Conservation (phyloP, 768 basidiomycete genomes). For the Leccinum uliginosum region DNA sequence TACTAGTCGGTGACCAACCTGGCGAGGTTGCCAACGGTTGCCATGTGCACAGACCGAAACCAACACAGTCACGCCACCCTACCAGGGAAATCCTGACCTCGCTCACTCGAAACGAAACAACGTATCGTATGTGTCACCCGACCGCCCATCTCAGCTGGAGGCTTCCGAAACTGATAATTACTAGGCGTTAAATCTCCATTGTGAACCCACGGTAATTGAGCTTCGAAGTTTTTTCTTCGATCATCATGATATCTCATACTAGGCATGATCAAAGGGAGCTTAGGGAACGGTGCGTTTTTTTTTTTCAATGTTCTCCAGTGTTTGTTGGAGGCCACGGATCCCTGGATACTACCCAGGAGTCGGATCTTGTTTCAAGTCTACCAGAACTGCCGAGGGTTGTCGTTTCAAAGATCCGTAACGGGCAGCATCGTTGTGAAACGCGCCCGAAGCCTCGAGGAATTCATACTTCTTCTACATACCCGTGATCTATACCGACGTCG, state of each 20-base stretch:
- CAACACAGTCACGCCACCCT: too few species aligned
- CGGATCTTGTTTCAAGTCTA: too few species aligned
- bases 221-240: background rate
- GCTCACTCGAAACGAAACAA: background rate
- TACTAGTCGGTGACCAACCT: too few species aligned
- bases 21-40: too few species aligned
- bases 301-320: background rate
- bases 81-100: too few species aligned
- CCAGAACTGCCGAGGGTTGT: background rate
- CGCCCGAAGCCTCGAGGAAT: background rate
- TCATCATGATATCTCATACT: background rate
- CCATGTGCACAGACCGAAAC: too few species aligned
- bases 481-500: background rate
- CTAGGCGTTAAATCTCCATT: background rate
- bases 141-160: background rate
- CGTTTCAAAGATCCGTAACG: too few species aligned
- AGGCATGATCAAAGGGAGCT: background rate
- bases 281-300: background rate
- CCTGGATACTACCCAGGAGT: background rate
- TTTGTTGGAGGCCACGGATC: too few species aligned
- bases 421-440: background rate
- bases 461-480: background rate
- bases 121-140: background rate
- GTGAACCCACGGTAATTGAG: background rate
- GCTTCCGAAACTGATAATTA: background rate